These are phyloP conservation scores for Capsicum baccatum DNA, from an alignment of 257 asterid genomes.

Conservation along the genomic window DNA sequence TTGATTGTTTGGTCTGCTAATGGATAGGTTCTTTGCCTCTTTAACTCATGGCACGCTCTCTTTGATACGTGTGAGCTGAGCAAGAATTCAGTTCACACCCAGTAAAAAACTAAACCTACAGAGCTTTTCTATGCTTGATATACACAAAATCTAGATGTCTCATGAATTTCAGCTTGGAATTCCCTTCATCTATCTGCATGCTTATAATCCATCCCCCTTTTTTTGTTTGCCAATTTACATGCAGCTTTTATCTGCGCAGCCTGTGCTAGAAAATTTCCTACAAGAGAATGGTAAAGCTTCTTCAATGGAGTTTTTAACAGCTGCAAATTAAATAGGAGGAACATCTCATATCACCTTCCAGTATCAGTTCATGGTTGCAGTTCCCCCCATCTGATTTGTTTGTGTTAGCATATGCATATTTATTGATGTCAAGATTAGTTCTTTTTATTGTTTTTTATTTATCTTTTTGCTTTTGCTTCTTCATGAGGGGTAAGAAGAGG, in stretches of 20 bases:
- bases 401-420: slow-evolving; percentile 6
- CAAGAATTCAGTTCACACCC: neutral
- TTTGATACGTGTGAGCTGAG: slow-evolving; percentile 12
- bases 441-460: neutral
- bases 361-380: slow-evolving; percentile 6
- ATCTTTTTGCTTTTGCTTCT: slow-evolving; percentile 2
- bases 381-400: neutral
- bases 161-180: neutral
- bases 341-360: neutral
- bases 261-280: slow-evolving; percentile 49
- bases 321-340: slow-evolving; percentile 41
- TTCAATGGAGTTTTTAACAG: slow-evolving; percentile 48
- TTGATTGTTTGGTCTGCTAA: slow-evolving; percentile 20
- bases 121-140: neutral
- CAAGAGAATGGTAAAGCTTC: slow-evolving; percentile 59
- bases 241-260: slow-evolving; percentile 49
- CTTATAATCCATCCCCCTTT: neutral
- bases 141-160: slow-evolving; percentile 6
- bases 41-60: neutral
- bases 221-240: neutral
- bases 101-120: neutral
- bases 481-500: neutral
- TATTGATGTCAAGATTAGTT: neutral
- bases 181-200: slow-evolving; percentile 10
- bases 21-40: neutral